phyloP scores from a whole-genome alignment of 164 flowering plant genomes.

The Umbellularia californica region DNA sequence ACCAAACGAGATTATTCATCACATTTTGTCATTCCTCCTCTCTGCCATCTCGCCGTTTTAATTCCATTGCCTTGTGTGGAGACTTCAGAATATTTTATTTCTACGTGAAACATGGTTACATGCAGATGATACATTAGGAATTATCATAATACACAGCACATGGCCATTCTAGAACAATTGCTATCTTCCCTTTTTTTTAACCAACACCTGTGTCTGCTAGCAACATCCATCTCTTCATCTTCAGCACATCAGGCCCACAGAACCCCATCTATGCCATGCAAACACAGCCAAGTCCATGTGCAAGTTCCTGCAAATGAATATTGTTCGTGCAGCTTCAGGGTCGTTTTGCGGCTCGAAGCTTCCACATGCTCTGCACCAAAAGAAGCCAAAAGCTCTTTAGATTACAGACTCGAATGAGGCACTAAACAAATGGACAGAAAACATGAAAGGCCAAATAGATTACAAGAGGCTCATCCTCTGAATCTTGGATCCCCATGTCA shows the following conservation, averaged over 20 bases:
- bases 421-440: not conserved
- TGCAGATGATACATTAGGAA: not conserved
- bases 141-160: not conserved
- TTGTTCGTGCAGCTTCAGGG: not conserved
- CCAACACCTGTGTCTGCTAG: not conserved
- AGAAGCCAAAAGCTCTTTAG: not conserved
- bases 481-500: constrained; percentile 27
- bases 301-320: not conserved
- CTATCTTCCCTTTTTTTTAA: not conserved
- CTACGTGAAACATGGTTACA: not conserved
- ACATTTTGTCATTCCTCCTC: no score
- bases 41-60: not conserved
- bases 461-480: constrained; percentile 83
- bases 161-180: not conserved
- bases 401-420: not conserved
- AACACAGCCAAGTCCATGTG: not conserved
- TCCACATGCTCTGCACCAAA: constrained; percentile 58
- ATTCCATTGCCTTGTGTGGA: not conserved
- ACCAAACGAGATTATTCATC: no score
- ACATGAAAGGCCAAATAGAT: not conserved
- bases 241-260: not conserved
- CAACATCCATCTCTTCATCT: not conserved
- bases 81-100: not conserved
- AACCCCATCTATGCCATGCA: not conserved
- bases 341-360: constrained; percentile 24